Base-by-base conservation (phyloP, 2,329 filamentous ascomycete species). In the Fusarium coicis region DNA sequence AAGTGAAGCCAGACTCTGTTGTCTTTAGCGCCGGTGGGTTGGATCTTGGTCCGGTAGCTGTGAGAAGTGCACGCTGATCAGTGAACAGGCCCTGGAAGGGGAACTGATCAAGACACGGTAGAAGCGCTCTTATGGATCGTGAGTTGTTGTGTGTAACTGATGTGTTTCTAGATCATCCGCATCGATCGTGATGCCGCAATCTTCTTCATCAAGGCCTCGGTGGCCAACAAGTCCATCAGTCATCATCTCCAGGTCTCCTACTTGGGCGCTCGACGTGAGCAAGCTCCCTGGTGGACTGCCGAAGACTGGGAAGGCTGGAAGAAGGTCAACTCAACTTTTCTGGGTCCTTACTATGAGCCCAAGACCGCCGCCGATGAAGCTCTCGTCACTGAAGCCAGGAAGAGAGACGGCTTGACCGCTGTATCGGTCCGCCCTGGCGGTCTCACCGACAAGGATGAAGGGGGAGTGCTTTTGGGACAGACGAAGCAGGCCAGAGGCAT, bases 181-280 rank as follows among this genome's bases (percentile, higher is more conserved):
- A 78, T 78, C 54, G 76, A 78, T 47, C 76, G 76, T 50, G 76
- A 78, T 50, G 73, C 74, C 15, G 74, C 74, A 40, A 73, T 76
- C 63, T 64, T 70, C 72, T 78, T 78, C 43, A 44, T 63, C 12
- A 65, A 74, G 28, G 76, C 76, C 12, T 70, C 76, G 6, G 74
- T 78, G 5, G 76, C 72, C 37, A 72, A 70, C 16, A 66, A 72
- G 16, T 43, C 71, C 10, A 81, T 91, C 63, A 88, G 81, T 16
- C 87, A 89, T 67, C 91, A 91, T 80, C 81, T 92, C 55, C 84
- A 91, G 72, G 84, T 92, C 36, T 91, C 88, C 1, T 89, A 90
- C 65, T 79, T 90, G 9, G 83, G 83, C 58, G 85, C 87, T 19
- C 85, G 90, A 18, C 82, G 84, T 9, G 61, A 69, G 26, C n/a